A percentile compares a stretch with the other conserved stretches of the same genome.
These are phyloP conservation scores for Aspergillus ochraceus DNA, from an alignment of 2,329 filamentous ascomycete genomes.

Conservation along the genomic window DNA sequence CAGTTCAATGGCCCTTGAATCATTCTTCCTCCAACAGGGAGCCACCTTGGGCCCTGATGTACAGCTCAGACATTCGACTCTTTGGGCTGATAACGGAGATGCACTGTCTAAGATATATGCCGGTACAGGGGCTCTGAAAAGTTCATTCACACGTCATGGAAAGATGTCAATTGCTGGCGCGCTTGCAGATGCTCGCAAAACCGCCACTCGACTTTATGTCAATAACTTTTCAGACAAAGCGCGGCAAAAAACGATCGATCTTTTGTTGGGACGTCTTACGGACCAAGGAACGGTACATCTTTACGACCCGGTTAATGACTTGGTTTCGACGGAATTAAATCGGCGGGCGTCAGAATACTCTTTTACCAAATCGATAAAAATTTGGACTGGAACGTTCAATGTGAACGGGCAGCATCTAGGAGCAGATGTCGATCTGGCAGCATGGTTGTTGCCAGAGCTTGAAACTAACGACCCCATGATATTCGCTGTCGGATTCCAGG, in stretches of 20 bases:
- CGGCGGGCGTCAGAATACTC: conserved; percentile 71
- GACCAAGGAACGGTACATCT: conserved; percentile 81
- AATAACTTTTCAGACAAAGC: conserved; percentile 97
- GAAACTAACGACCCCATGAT: conserved; percentile 73
- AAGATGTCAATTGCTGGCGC: conserved; percentile 95
- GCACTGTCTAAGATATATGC: conserved; percentile 93
- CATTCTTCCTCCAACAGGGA: conserved; percentile 73
- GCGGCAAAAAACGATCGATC: conserved; percentile 90
- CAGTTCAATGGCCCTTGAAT: conserved; percentile 86
- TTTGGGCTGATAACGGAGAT: conserved; percentile 98
- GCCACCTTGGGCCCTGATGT: conserved; percentile 75
- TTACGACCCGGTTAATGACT: conserved; percentile 93
- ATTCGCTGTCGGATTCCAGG: conserved; percentile 89
- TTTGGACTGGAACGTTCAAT: conserved; percentile 91
- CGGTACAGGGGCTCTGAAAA: conserved; percentile 91
- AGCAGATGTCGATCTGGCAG: conserved; percentile 73
- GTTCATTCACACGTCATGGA: conserved; percentile 88
- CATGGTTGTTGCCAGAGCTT: conserved; percentile 73
- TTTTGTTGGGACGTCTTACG: conserved; percentile 81
- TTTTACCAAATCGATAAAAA: conserved; percentile 69
- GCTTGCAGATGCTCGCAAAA: conserved; percentile 93
- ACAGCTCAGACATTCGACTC: conserved; percentile 84
- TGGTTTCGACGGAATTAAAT: conserved; percentile 73
- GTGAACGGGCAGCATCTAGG: conserved; percentile 84
- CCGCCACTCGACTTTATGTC: conserved; percentile 88